These are phyloP conservation scores for Saccharomycopsis javanensis DNA, from an alignment of 805 yeast species.

Conservation along the genomic window DNA sequence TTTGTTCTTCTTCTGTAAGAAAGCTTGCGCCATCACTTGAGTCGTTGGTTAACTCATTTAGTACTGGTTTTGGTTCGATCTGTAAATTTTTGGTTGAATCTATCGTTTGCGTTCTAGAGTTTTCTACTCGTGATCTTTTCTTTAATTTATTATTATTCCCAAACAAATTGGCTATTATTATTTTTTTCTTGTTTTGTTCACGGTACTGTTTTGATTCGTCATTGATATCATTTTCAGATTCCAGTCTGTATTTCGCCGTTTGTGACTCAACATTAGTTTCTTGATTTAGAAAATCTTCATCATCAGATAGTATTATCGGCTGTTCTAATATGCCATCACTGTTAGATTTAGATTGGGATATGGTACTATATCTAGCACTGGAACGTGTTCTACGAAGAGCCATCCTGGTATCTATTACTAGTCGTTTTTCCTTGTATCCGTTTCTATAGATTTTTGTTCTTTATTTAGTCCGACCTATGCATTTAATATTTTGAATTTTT, in stretches of 20 bases:
- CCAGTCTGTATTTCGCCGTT: background rate
- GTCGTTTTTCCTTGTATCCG: too few species aligned
- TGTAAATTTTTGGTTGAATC: background rate
- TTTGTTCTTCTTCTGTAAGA: background rate
- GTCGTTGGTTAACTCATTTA: background rate
- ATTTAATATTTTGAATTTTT: too few species aligned
- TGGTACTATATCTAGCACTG: background rate
- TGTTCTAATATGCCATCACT: background rate
- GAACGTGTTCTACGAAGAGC: background rate
- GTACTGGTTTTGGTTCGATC: background rate
- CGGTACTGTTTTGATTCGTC: background rate
- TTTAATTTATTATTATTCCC: background rate
- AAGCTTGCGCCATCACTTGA: background rate
- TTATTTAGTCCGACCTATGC: too few species aligned
- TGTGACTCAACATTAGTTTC: background rate
- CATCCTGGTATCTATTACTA: too few species aligned
- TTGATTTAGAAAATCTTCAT: background rate
- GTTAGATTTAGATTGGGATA: background rate
- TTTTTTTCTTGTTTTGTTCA: background rate
- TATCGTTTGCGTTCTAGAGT: background rate
- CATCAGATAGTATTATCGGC: background rate
- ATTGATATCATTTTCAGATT: background rate
- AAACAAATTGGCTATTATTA: too few species aligned
- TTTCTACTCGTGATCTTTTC: background rate
- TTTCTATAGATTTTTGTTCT: too few species aligned